A percentile compares a stretch with the other conserved stretches of the same genome.
Conservation (phyloP, 1,284 basidiomycete species). For the Naganishia sp. region DNA sequence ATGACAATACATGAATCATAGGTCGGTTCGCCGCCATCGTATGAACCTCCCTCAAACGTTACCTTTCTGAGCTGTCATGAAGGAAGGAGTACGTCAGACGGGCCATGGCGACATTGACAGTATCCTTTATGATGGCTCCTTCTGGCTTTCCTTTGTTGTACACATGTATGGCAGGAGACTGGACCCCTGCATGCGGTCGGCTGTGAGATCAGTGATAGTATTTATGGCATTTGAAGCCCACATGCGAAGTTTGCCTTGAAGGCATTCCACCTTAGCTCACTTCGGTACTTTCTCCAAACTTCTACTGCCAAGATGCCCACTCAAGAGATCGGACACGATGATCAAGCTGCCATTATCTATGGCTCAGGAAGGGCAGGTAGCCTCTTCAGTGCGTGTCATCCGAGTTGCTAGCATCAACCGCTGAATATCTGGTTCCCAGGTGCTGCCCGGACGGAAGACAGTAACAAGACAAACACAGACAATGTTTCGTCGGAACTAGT, state of each 20-base stretch:
- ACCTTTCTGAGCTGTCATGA: too few relatives aligned
- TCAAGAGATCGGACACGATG: constrained; percentile 15
- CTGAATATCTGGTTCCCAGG: background rate
- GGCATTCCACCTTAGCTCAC: background rate
- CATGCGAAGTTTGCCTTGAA: background rate
- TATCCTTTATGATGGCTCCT: constrained; percentile 2
- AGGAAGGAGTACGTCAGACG: too few relatives aligned
- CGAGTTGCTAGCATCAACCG: background rate
- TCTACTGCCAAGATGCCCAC: background rate
- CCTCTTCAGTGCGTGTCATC: constrained; percentile 16
- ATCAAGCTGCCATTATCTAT: constrained; percentile 11
- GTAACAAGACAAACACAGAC: background rate
- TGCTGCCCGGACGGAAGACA: constrained; percentile 16
- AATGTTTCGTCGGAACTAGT: background rate
- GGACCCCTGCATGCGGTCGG: background rate
- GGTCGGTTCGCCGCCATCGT: too few relatives aligned
- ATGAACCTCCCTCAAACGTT: too few relatives aligned
- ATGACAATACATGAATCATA: too few relatives aligned
- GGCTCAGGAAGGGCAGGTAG: constrained; percentile 15
- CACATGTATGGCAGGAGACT: background rate
- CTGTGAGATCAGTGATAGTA: background rate
- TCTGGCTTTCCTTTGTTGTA: background rate
- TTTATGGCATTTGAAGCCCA: background rate
- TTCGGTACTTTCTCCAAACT: background rate
- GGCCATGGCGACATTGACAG: background rate